Base-by-base conservation (phyloP, 2,329 filamentous ascomycete genomes). In the Penicillium concentricum region DNA sequence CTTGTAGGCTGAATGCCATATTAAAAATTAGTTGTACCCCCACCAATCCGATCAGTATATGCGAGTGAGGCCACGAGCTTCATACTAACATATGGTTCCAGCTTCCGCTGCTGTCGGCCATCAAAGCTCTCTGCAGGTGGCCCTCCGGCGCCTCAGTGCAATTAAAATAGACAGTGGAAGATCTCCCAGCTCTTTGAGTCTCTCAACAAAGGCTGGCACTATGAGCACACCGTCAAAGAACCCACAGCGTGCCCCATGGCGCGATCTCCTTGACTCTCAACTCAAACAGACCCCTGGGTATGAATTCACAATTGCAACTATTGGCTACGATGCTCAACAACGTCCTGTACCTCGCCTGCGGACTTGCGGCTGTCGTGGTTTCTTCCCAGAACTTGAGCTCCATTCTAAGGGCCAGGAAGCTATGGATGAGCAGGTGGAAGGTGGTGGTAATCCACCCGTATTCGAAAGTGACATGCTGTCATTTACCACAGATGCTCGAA, bases 401-500 rank as follows among this genome's bases (percentile, higher is more conserved):
- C 87, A 88, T 4, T 90, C 92, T 74, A 83, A 85, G 42, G 85
- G 87, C 72, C 93, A 94, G 74, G 77, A 84, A 34, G 88, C 90
- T 3, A 81, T 85, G 61, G 80, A 81, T 9, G 47, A 64, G 8
- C 69, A 71, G 41, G 62, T 62, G 15, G 59, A 59, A 37, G 58
- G 65, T 2, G 69, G 67, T 1, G 48, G 64, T 60, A 97, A 97
- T 72, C 87, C 89, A 5, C 64, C 76, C 7, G 76, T 84, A 1
- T 96, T 84, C 70, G 87, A 89, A 67, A 91, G 85, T 65, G 92
- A 97, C 63, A 78, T 93, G 65, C 83, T 89, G 3, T 88, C 89
- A 0, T 87, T 97, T 68, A 96, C 93, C 1, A 96, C 92, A 0
- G 94, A 97, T 73, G 85, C 84, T 9, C 85, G 93, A 44, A 96